Percentiles rank a stretch among this genome's conserved stretches.
Evolutionary conservation across 495 filamentous ascomycete species (phyloP).

Genomic region (Mycothermus thermophilus): DNA sequence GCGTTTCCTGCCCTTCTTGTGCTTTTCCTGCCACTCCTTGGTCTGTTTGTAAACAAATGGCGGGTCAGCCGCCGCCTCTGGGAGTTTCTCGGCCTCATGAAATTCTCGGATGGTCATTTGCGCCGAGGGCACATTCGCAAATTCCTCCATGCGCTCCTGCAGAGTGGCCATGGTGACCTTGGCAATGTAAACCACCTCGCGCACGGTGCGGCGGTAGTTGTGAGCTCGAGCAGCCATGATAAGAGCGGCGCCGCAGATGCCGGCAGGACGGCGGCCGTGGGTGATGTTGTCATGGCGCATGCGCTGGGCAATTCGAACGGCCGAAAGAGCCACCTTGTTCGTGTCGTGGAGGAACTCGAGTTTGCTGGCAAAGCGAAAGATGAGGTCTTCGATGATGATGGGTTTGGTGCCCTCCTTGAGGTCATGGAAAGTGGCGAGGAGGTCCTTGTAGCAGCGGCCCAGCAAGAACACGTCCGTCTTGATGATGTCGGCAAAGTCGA

Average conservation of each 20-base stretch:
- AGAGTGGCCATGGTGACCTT: constrained; percentile 89
- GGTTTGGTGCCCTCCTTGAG: constrained; percentile 34
- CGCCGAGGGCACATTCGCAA: constrained; percentile 65
- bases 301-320: constrained; percentile 67
- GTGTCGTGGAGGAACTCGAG: constrained; percentile 73
- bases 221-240: constrained; percentile 94
- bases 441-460: constrained; percentile 64
- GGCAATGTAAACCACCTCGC: constrained; percentile 90
- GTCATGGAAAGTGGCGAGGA: constrained; percentile 53
- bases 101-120: constrained; percentile 80
- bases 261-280: constrained; percentile 79
- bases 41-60: constrained; percentile 62
- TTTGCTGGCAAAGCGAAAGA: constrained; percentile 75
- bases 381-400: constrained; percentile 71
- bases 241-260: constrained; percentile 85
- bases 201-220: constrained; percentile 81
- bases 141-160: constrained; percentile 77
- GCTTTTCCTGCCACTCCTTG: constrained; percentile 37
- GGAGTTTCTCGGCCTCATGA: constrained; percentile 41
- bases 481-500: constrained; percentile 83
- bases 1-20: constrained; percentile 31
- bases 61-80: constrained; percentile 51
- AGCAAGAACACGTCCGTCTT: constrained; percentile 86
- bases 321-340: constrained; percentile 71
- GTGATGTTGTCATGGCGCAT: constrained; percentile 97